Evolutionary conservation across 2,329 filamentous ascomycete species (phyloP).

Genomic region (Bipolaris sorokiniana): DNA sequence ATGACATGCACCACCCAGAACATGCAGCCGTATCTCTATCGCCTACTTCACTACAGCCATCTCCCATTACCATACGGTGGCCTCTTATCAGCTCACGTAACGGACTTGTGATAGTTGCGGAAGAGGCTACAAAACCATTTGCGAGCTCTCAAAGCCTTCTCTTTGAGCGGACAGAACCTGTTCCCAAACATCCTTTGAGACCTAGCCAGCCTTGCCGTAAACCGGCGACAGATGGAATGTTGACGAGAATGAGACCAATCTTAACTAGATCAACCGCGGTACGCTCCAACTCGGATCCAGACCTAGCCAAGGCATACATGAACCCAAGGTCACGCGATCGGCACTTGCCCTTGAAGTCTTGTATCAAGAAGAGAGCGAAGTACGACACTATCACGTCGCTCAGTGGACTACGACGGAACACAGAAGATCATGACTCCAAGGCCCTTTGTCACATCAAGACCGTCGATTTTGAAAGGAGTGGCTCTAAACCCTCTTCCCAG

Average conservation of each 20-base stretch:
- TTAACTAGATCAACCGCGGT: conserved; percentile 1
- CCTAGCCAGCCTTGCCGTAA: conserved; percentile 3
- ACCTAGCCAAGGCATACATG: conserved; percentile 2
- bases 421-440: not conserved
- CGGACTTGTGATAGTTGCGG: conserved; percentile 12
- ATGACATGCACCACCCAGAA: conserved; percentile 1
- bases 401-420: not conserved
- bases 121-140: conserved; percentile 15
- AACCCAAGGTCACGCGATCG: conserved; percentile 2
- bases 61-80: conserved; percentile 3
- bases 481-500: conserved; percentile 5
- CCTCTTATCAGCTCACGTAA: conserved; percentile 20
- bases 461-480: conserved; percentile 37
- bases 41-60: not conserved
- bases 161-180: not conserved
- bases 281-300: conserved; percentile 10
- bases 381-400: conserved; percentile 29
- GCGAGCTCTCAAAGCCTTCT: conserved; percentile 6
- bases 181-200: not conserved
- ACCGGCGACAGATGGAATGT: conserved; percentile 4
- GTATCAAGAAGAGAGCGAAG: conserved; percentile 35
- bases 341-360: conserved; percentile 32
- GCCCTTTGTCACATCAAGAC: conserved; percentile 37
- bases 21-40: not conserved
- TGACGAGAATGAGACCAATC: conserved; percentile 9